phyloP scores from a whole-genome alignment of 805 yeast species.

The Danielozyma ontarioensis region DNA sequence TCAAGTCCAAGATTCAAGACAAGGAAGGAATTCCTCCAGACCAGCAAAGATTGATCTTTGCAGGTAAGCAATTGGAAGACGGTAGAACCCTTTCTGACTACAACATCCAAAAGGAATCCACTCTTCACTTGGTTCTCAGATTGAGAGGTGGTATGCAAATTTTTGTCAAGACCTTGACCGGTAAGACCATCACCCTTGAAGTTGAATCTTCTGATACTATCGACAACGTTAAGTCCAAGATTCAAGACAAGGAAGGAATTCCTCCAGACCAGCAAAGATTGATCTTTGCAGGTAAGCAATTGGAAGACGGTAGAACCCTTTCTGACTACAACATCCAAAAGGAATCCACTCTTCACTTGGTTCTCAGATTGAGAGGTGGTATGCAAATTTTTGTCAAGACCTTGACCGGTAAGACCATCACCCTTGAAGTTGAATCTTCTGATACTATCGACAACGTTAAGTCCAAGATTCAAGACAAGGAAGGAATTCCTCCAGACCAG shows the following conservation, averaged over 20 bases:
- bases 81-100: constrained; percentile 5
- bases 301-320: constrained; percentile 35
- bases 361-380: constrained; percentile 45
- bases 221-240: constrained; percentile 68
- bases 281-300: constrained; percentile 44
- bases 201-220: constrained; percentile 97
- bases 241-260: constrained; percentile 40
- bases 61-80: constrained; percentile 5
- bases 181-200: constrained; percentile 78
- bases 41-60: constrained; percentile 4
- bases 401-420: constrained; percentile 98
- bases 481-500: constrained; percentile 97
- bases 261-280: constrained; percentile 44
- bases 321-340: constrained; percentile 41
- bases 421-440: constrained; percentile 97
- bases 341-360: constrained; percentile 37
- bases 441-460: constrained; percentile 96
- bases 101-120: constrained; percentile 19
- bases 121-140: constrained; percentile 81
- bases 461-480: constrained; percentile 95
- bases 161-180: constrained; percentile 48
- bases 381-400: constrained; percentile 82
- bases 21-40: constrained; percentile 14
- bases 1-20: constrained; percentile 9
- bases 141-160: constrained; percentile 73